Evolutionary conservation across 2,329 filamentous ascomycete genomes (phyloP), one percentile per base, ranked within the genome.

Genomic region (Fusarium phyllophilum): DNA sequence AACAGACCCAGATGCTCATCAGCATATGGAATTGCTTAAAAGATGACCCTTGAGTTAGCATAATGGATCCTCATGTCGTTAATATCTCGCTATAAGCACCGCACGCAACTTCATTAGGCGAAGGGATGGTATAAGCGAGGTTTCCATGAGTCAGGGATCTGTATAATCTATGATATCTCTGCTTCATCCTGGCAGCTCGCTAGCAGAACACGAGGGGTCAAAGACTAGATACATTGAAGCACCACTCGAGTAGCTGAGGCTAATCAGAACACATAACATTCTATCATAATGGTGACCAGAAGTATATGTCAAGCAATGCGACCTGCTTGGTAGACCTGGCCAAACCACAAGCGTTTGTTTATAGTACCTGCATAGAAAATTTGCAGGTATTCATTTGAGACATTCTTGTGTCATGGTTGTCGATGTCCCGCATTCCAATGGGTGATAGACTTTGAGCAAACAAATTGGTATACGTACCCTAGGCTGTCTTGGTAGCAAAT

Each of bases 21-120:
- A 65, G 34, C 44, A 56, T 57, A n/a, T 54, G 59, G 59, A 52
- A 55, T 33, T 38, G 44, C 29, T 63, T 59, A 33, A 29, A 58
- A 66, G 46, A 48, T 36, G 31, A 64, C 60, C 36, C 48, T 66
- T 71, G 48, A 56, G 33, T 71, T 51, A 59, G 49, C 46, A 72
- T 68, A 46, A 60, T 59, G 49, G 49, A 33, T 45, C 52, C 38
- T 34, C 29, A 48, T 57, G 66, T 48, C 57, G 20, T 51, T 60
- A 46, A 26, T 46, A 56, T 67, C 34, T 66, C 39, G 26, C 29
- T 45, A 48, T 44, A 26, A 42, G 59, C 41, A 55, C 54, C 31
- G 34, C 24, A 38, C 38, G 34, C 34, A 42, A 61, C 46, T 41
- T 22, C 33, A 31, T 45, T 42, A 41, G 31, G 56, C 36, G 29